Evolutionary conservation across 2,329 filamentous ascomycete species (phyloP), one percentile per base, ranked within the genome.

Genomic region (Xylariaceae sp.): DNA sequence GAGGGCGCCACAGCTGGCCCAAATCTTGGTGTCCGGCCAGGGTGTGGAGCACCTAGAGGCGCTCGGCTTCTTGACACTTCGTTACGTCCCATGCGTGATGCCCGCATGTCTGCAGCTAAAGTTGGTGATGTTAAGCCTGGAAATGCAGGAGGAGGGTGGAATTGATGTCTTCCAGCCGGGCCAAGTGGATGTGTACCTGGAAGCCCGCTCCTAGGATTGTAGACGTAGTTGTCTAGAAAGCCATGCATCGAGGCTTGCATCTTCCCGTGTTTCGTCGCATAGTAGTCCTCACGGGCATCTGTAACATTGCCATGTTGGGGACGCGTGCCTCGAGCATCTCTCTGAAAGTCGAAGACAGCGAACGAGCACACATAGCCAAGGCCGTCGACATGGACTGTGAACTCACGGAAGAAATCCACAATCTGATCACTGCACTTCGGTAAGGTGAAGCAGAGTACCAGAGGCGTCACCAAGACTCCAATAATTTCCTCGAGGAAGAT

Each of bases 191-290:
- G 73, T 48, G 84, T 79, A 16, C 84, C 83, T 6, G 83, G 82
- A 16, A 86, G 81, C 1, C 85, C 86, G 6, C 82, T 84, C 69
- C 85, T 87, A 3, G 86, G 85, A 64, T 91, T 90, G 42, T 86
- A 83, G 11, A 87, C 84, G 65, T 99, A 99, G 63, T 96, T 92
- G 67, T 97, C 92, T 54, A 97, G 78, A 70, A 99, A 99, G 2
- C 92, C 92, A 66, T 94, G 92, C 69, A 97, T 94, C 0, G 93
- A 97, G 13, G 92, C 90, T n/a, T 94, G 87, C 91, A 99, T 96
- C 75, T 99, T 99, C 58, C 92, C 91, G 66, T 99, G 92, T 68
- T 97, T 97, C 8, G 92, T 91, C 18, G 91, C 86, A 68, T 94
- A 97, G 70, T 97, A 97, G 63, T 97, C 92, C 54, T 94, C 90